Evolutionary conservation across 306 rosid species (phyloP).

Genomic region (Bauhinia variegata): DNA sequence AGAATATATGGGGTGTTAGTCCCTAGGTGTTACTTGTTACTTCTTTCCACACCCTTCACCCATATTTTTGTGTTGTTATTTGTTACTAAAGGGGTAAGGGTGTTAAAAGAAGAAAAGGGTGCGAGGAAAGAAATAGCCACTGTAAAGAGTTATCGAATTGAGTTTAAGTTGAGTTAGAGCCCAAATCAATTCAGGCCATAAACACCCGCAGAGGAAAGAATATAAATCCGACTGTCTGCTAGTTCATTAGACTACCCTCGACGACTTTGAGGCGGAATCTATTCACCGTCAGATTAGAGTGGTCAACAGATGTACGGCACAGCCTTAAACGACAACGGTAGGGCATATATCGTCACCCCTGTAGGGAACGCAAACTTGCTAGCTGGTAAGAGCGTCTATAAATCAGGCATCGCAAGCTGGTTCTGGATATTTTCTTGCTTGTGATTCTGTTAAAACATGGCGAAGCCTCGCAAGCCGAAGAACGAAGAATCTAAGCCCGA

Average conservation of each 20-base stretch:
- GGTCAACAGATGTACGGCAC: background rate
- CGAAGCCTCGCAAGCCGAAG: slow-evolving; percentile 94
- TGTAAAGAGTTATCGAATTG: too few relatives aligned
- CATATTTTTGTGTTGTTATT: too few relatives aligned
- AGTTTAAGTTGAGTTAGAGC: too few relatives aligned
- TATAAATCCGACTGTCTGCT: background rate
- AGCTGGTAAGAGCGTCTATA: slow-evolving; percentile 17
- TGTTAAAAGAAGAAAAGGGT: too few relatives aligned
- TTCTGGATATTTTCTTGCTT: background rate
- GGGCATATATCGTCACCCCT: slow-evolving; percentile 20
- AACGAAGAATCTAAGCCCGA: slow-evolving; percentile 83
- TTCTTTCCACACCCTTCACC: too few relatives aligned
- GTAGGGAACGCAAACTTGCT: slow-evolving; percentile 14
- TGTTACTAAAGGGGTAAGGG: too few relatives aligned
- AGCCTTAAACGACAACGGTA: background rate
- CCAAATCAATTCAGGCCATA: too few relatives aligned
- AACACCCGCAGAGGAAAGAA: background rate
- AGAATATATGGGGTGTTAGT: too few relatives aligned
- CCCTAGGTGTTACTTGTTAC: too few relatives aligned
- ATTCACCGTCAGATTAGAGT: background rate
- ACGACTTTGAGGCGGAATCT: background rate
- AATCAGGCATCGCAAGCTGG: slow-evolving; percentile 4
- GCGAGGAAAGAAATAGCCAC: too few relatives aligned
- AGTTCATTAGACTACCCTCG: too few relatives aligned
- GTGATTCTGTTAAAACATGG: slow-evolving; percentile 46